These are phyloP conservation scores for Thraustochytrium striatum DNA, from an alignment of 352 stramenopile genomes.

Conservation along the genomic window DNA sequence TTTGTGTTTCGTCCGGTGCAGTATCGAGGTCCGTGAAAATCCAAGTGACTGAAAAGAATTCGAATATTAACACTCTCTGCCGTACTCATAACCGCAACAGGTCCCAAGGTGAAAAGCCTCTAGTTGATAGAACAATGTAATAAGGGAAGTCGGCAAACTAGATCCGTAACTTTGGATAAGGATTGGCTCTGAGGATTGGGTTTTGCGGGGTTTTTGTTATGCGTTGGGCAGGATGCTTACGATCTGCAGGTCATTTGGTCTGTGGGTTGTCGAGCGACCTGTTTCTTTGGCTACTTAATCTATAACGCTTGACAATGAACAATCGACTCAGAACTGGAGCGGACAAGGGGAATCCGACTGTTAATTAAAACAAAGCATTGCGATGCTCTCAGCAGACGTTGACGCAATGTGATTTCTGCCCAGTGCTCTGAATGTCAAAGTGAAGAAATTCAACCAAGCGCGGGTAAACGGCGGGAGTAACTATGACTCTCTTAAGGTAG, in stretches of 20 bases:
- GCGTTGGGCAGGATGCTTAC: slow-evolving; percentile 33
- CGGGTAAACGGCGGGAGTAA: slow-evolving; percentile 75
- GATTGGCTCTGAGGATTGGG: slow-evolving; percentile 72
- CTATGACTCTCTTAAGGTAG: slow-evolving; percentile 78
- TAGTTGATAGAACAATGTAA: slow-evolving; percentile 78
- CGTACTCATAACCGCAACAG: slow-evolving; percentile 79
- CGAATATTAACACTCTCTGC: too few relatives aligned
- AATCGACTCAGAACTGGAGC: slow-evolving; percentile 74
- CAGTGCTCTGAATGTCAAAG: slow-evolving; percentile 79
- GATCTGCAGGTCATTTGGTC: too few relatives aligned
- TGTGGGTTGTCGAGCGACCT: too few relatives aligned
- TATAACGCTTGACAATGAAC: slow-evolving; percentile 61
- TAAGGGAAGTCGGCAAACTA: slow-evolving; percentile 78
- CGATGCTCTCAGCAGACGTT: slow-evolving; percentile 67
- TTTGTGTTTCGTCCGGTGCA: slow-evolving; percentile 62
- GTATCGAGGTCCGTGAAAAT: slow-evolving; percentile 68
- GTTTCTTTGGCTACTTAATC: slow-evolving; percentile 55
- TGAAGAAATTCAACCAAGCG: slow-evolving; percentile 73
- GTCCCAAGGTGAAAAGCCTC: slow-evolving; percentile 76
- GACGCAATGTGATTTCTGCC: slow-evolving; percentile 80
- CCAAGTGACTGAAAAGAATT: slow-evolving; percentile 65
- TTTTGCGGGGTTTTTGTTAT: slow-evolving; percentile 20
- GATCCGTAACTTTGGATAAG: slow-evolving; percentile 75
- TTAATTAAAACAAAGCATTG: slow-evolving; percentile 83
- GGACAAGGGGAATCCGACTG: slow-evolving; percentile 75